Conservation (phyloP, 495 filamentous ascomycete species). For the Penicillium turbatum region DNA sequence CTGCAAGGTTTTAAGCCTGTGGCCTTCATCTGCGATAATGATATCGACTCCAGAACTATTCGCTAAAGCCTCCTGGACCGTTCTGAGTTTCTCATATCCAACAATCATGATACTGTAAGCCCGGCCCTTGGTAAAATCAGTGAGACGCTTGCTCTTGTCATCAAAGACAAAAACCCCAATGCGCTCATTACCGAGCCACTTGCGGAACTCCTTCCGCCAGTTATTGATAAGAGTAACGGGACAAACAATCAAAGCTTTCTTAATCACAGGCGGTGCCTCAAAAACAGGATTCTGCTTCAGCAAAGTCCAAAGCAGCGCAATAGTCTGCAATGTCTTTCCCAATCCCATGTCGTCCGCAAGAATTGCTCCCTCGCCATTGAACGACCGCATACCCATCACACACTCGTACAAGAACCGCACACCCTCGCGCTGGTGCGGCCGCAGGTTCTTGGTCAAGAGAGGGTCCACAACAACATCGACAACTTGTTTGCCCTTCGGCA, state of each 20-base stretch:
- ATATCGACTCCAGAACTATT: conserved; percentile 66
- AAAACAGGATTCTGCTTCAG: conserved; percentile 75
- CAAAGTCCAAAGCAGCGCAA: conserved; percentile 74
- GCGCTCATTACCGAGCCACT: conserved; percentile 75
- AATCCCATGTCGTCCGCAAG: conserved; percentile 82
- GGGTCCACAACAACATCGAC: conserved; percentile 83
- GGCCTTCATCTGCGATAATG: conserved; percentile 77
- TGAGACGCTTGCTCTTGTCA: conserved; percentile 60
- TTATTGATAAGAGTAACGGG: conserved; percentile 76
- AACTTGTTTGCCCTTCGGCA: conserved; percentile 60
- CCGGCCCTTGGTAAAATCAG: conserved; percentile 73
- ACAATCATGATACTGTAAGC: conserved; percentile 77
- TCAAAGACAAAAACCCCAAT: conserved; percentile 73
- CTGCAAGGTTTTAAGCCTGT: conserved; percentile 74
- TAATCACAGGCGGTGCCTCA: conserved; percentile 58
- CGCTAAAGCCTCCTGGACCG: conserved; percentile 62
- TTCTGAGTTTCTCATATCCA: conserved; percentile 74
- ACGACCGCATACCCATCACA: conserved; percentile 73
- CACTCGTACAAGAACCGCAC: conserved; percentile 79
- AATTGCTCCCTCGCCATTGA: conserved; percentile 70
- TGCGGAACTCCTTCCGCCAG: conserved; percentile 74
- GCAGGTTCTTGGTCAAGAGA: conserved; percentile 58
- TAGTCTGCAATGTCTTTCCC: conserved; percentile 77
- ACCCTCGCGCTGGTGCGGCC: conserved; percentile 73
- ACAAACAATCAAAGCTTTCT: conserved; percentile 78